Evolutionary conservation across 2,329 filamentous ascomycete species (phyloP).

Genomic region (Aspergillus pseudonomiae): DNA sequence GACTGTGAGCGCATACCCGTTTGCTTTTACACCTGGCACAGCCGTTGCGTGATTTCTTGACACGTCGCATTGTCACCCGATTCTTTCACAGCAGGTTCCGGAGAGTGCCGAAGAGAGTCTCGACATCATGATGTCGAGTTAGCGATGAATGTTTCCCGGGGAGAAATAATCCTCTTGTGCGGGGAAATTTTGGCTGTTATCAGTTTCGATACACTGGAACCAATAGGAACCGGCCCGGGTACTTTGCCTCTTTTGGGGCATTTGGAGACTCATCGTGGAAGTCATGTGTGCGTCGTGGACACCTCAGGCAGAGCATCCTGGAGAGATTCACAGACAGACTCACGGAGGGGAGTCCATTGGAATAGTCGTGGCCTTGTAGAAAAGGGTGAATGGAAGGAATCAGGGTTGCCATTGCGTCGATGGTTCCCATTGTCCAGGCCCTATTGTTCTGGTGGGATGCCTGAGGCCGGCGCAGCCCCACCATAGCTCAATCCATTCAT

Average conservation of each 20-base stretch:
- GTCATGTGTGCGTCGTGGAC: background rate
- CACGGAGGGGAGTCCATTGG: no score
- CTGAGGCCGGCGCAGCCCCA: slow-evolving; percentile 26
- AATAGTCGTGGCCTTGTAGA: no score
- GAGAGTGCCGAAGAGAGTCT: slow-evolving; percentile 42
- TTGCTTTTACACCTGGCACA: slow-evolving; percentile 48
- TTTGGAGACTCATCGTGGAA: background rate
- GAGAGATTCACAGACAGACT: background rate
- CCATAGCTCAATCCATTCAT: slow-evolving; percentile 6
- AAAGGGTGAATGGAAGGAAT: background rate
- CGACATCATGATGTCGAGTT: background rate
- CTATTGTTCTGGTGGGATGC: slow-evolving; percentile 26
- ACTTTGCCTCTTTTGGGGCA: slow-evolving; percentile 1
- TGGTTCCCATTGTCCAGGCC: slow-evolving; percentile 19
- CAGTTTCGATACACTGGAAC: background rate
- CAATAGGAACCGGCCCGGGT: background rate
- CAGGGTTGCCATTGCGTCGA: background rate
- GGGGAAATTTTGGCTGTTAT: slow-evolving; percentile 8
- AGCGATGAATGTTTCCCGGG: background rate
- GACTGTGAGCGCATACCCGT: slow-evolving; percentile 31
- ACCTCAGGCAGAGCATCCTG: background rate
- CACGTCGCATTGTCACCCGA: slow-evolving; percentile 47
- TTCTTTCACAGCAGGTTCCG: slow-evolving; percentile 45
- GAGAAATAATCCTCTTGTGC: slow-evolving; percentile 5
- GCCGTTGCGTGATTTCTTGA: slow-evolving; percentile 47